phyloP scores from a whole-genome alignment of 139 green algal species.

The Penium margaritaceum region DNA sequence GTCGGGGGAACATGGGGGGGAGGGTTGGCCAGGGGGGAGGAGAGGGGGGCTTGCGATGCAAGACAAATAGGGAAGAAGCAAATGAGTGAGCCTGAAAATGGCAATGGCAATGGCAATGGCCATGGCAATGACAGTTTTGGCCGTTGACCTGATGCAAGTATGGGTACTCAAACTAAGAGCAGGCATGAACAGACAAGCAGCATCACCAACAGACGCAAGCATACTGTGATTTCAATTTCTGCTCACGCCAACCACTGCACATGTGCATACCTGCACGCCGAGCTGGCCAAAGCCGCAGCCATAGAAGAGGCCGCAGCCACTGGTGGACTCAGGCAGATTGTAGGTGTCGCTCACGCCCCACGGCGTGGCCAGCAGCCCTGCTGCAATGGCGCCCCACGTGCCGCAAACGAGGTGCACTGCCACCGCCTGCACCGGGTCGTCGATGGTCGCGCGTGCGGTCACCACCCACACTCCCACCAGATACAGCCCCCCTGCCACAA shows the following conservation, averaged over 20 bases:
- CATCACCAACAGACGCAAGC: neutral
- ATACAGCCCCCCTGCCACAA: conserved; percentile 36
- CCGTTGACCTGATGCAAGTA: neutral
- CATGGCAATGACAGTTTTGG: neutral
- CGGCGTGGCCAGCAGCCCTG: conserved; percentile 45
- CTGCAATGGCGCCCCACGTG: conserved; percentile 33
- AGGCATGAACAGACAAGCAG: neutral
- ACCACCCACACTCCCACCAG: conserved; percentile 19
- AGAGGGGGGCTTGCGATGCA: too few relatives aligned
- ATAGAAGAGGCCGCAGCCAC: conserved; percentile 47
- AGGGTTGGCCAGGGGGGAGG: too few relatives aligned
- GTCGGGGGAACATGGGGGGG: too few relatives aligned
- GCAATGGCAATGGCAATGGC: neutral
- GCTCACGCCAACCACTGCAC: neutral
- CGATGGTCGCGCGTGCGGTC: conserved; percentile 50
- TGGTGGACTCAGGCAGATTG: neutral
- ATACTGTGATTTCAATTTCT: too few relatives aligned
- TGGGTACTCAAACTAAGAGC: neutral
- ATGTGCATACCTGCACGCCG: conserved; percentile 24
- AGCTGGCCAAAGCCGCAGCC: conserved; percentile 35
- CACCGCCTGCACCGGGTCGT: conserved; percentile 59
- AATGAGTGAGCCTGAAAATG: neutral
- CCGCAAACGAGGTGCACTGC: conserved; percentile 64
- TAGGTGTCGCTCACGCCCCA: conserved; percentile 3
- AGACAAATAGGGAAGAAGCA: too few relatives aligned